Base-by-base conservation (phyloP, 495 filamentous ascomycete genomes). In the Annulohypoxylon nitens region DNA sequence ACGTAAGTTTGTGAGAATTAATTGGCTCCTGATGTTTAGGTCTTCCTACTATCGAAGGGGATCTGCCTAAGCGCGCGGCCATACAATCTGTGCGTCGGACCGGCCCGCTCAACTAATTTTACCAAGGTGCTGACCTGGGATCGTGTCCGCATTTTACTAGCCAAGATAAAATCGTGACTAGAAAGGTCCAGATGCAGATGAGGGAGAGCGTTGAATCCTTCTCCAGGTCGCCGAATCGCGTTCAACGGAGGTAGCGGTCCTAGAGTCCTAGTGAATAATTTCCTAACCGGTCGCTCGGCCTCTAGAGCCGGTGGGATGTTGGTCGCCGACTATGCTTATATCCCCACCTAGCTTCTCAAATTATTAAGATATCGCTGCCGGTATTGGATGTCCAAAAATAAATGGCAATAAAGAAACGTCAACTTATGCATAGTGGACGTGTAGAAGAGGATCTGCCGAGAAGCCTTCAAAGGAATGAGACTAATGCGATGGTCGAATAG, bases 291-390 rank as follows among this genome's bases (percentile, higher is more conserved):
- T 43, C 14, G 51, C 14, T 67, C 54, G 64, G 64, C 64, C 64
- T 67, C 16, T 41, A 61, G 16, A 11, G 14, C 25, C 14, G 3
- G 36, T 47, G 14, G 7, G n/a, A 36, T 30, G 25, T 70, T 70
- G 50, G 43, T 70, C 67, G 60, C 58, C 67, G 67, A 70, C 55
- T 51, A 70, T 23, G 18, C 33, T 58, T 48, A 43, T 41, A 26
- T 45, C 67, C 58, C 50, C 67, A n/a, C 59, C 12, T 20, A 37
- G 39, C 26, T 58, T 55, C 39, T 45, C 36, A 16, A 6, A 45
- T 54, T 20, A 26, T 34, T 34, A 59, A 20, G 3, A 18, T 10
- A 39, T 20, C 45, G n/a, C 34, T 12, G 14, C 16, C 39, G 53
- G 63, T 10, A 58, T 39, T 53, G 33, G 16, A 18, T 34, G 53